Evolutionary conservation across 2,329 filamentous ascomycete genomes (phyloP).

Genomic region (Phyllosticta citriasiana): DNA sequence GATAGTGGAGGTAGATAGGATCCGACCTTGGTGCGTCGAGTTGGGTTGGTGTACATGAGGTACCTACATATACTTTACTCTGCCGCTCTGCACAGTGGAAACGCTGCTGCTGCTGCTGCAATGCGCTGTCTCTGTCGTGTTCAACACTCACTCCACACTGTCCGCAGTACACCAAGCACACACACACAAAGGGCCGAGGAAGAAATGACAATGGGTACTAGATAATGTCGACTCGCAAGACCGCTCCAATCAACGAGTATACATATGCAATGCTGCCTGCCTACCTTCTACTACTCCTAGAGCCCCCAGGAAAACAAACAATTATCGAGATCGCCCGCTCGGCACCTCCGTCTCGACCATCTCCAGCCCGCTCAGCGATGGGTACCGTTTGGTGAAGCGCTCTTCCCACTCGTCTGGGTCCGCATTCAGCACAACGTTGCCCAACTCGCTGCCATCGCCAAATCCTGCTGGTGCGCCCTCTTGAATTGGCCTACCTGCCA

Average conservation of each 20-base stretch:
- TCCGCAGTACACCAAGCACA: not conserved
- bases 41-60: no score
- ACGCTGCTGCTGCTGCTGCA: no score
- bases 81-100: no score
- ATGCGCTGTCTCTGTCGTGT: not conserved
- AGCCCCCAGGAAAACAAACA: not conserved
- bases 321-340: not conserved
- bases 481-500: not conserved
- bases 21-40: no score
- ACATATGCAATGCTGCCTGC: not conserved
- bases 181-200: not conserved
- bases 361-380: conserved; percentile 74
- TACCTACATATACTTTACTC: no score
- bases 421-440: not conserved
- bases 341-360: conserved; percentile 64
- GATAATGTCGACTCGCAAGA: not conserved
- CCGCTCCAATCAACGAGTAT: not conserved
- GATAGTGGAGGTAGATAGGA: no score
- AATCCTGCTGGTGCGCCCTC: not conserved
- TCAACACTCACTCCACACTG: not conserved
- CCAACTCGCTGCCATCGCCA: not conserved
- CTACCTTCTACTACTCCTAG: not conserved
- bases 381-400: conserved; percentile 77
- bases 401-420: conserved; percentile 54
- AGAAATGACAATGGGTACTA: not conserved